Conservation (phyloP, 140 eudicot genomes). For the Anethum foeniculum region DNA sequence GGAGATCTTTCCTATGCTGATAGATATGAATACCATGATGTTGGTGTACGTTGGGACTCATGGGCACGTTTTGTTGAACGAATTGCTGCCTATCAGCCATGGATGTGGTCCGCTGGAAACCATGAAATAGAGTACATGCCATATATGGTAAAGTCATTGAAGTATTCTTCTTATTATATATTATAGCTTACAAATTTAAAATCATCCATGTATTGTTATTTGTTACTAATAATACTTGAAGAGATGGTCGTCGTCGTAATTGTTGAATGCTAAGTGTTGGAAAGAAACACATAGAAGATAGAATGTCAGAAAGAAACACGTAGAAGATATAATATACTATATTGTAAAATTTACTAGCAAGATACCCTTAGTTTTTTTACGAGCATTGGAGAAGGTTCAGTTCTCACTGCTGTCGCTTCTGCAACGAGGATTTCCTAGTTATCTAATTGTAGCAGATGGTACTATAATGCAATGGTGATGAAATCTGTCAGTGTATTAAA, state of each 20-base stretch:
- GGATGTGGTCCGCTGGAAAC: slow-evolving; percentile 90
- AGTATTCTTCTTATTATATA: neutral
- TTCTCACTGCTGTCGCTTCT: neutral
- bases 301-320: neutral
- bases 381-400: neutral
- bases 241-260: neutral
- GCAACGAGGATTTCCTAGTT: neutral
- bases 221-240: neutral
- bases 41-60: slow-evolving; percentile 92
- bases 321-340: neutral
- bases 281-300: neutral
- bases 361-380: neutral
- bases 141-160: slow-evolving; percentile 50
- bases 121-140: slow-evolving; percentile 94
- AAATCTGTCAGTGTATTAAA: neutral
- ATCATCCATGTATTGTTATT: neutral
- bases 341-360: neutral
- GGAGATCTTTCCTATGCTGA: slow-evolving; percentile 97
- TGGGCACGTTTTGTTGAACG: slow-evolving; percentile 86
- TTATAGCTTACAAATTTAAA: neutral
- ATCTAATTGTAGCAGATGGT: neutral
- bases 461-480: neutral
- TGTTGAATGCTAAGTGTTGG: neutral
- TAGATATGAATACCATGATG: slow-evolving; percentile 61
- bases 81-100: slow-evolving; percentile 85